Conservation (phyloP, 2,329 filamentous ascomycete genomes). For the Cercospora sojina region DNA sequence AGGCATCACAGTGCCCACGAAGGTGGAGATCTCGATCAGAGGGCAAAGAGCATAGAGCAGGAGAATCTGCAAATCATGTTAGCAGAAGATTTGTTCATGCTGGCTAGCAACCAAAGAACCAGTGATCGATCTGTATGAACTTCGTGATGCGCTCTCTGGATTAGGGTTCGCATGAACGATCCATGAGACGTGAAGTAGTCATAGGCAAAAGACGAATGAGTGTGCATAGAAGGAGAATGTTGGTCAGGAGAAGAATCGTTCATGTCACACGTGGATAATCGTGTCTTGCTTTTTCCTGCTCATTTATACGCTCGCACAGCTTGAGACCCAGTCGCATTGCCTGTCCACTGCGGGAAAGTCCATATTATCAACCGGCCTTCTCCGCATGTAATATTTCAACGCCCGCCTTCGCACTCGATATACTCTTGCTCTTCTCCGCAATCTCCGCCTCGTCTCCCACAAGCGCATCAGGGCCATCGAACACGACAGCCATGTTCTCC, state of each 20-base stretch:
- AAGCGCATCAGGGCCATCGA: constrained; percentile 37
- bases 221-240: background rate
- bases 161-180: too few species aligned
- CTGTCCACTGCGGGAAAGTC: background rate
- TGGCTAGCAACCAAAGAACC: too few species aligned
- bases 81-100: too few species aligned
- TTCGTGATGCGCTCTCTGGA: too few species aligned
- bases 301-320: background rate
- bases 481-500: constrained; percentile 47
- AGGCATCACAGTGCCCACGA: background rate
- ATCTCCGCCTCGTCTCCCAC: constrained; percentile 18
- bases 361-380: background rate
- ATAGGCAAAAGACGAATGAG: background rate
- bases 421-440: constrained; percentile 19
- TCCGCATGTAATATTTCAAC: constrained; percentile 18
- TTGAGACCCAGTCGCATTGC: background rate
- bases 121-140: too few species aligned
- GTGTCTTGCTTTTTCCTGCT: background rate
- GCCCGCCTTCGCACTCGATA: constrained; percentile 16
- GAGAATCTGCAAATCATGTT: too few species aligned
- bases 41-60: too few species aligned
- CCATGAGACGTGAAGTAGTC: too few species aligned
- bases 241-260: background rate
- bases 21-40: too few species aligned
- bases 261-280: background rate